Base-by-base conservation (phyloP, 2,329 filamentous ascomycete species). In the Scedosporium minutisporum region DNA sequence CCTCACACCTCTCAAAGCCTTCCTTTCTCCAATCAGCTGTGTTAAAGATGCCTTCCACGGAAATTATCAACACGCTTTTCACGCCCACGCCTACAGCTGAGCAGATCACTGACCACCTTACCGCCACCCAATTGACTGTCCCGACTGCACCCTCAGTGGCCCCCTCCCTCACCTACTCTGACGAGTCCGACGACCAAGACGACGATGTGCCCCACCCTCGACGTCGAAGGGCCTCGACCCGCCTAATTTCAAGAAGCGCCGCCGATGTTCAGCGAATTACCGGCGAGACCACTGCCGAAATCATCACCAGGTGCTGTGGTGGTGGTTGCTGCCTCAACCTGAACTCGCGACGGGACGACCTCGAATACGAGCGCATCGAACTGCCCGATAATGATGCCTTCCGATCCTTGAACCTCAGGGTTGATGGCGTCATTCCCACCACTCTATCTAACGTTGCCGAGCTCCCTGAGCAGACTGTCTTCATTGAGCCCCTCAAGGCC, bases 311-410 rank as follows among this genome's bases (percentile, higher is more conserved):
- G 67, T 88, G 85, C 69, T 88, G 85, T 65, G 85, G 85, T 61
- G 85, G 84, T 33, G 84, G 84, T 63, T 87, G 85, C 73, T 87
- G 84, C 69, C 78, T 86, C 73, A 80, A 79, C 58, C 75, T 74
- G 58, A 72, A 73, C 60, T 76, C 77, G 66, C 73, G 77, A 65
- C 76, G 75, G 60, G 72, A 78, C 2, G 76, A 76, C 38, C 65
- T 84, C 57, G 75, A 82, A 48, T 84, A 80, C 63, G 84, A 87
- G 69, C 71, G 70, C 6, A 73, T 87, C 21, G 69, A 77, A 16
- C 70, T 85, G 2, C 93, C 93, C 1, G 86, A 95, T 73, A 97
- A 96, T 69, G 83, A 88, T 64, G 95, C 95, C 16, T 99, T 90
- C 77, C 82, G 85, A 63, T 90, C 88, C 64, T 81, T 99, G 58